These are phyloP conservation scores for Ceratocystiopsis minuta DNA, from an alignment of 2,329 filamentous ascomycete species.

Conservation along the genomic window DNA sequence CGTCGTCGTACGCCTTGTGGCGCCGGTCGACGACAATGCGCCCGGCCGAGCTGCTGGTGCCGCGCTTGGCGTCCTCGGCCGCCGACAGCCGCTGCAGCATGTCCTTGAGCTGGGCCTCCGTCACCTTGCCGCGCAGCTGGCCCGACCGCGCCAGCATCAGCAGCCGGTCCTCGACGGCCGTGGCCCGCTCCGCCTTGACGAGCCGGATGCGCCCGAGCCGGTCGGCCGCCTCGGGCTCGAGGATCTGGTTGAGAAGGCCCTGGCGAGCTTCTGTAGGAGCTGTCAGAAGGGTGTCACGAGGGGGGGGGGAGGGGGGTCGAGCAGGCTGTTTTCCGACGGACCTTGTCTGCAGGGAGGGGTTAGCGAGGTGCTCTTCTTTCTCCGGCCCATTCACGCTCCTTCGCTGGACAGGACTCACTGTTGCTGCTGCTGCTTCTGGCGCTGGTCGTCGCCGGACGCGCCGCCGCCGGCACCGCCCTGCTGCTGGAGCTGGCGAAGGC, in stretches of 20 bases:
- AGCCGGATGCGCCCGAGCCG: conserved; percentile 85
- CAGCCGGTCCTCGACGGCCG: conserved; percentile 78
- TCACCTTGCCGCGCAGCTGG: conserved; percentile 74
- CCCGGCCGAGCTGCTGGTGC: conserved; percentile 35
- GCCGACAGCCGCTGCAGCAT: conserved; percentile 71
- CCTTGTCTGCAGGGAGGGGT: neutral
- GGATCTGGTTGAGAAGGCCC: conserved; percentile 75
- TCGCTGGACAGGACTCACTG: conserved; percentile 15
- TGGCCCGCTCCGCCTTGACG: conserved; percentile 81
- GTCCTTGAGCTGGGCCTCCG: conserved; percentile 85
- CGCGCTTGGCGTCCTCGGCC: conserved; percentile 52
- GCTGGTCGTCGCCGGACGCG: conserved; percentile 24
- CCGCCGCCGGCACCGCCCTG: conserved; percentile 35
- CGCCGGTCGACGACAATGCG: conserved; percentile 76
- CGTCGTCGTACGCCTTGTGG: conserved; percentile 65
- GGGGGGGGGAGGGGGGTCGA: too few species aligned
- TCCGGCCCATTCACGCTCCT: neutral
- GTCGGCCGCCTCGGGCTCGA: conserved; percentile 84
- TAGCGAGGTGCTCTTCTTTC: neutral
- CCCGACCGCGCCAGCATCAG: conserved; percentile 81
- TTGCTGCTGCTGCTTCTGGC: conserved; percentile 40
- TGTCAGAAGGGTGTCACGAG: too few species aligned
- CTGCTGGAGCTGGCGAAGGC: conserved; percentile 81
- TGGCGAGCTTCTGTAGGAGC: conserved; percentile 42
- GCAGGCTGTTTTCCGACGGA: neutral